A percentile compares a stretch with the other conserved stretches of the same genome.
These are phyloP conservation scores for Sophora flavescens DNA, from an alignment of 306 rosid species.

Conservation along the genomic window DNA sequence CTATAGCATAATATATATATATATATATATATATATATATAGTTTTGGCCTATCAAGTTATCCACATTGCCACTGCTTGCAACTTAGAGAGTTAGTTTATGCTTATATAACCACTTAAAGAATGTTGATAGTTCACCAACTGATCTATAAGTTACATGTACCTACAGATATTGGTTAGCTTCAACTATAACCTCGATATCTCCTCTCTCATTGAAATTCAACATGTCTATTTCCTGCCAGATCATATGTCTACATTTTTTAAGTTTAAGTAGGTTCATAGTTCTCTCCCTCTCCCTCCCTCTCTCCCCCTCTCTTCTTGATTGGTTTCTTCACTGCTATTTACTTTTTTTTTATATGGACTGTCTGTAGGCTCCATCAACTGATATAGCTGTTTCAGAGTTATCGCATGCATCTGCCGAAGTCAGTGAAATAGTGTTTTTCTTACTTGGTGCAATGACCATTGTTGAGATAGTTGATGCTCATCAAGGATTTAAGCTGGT, in stretches of 20 bases:
- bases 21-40: no score
- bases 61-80: not conserved
- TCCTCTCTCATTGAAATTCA: slow-evolving; percentile 12
- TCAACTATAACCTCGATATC: not conserved
- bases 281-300: not conserved
- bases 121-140: not conserved
- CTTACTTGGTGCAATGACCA: slow-evolving; percentile 98
- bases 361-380: slow-evolving; percentile 88
- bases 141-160: not conserved
- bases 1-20: no score
- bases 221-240: slow-evolving; percentile 24
- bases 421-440: slow-evolving; percentile 97
- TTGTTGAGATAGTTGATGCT: slow-evolving; percentile 90
- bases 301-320: not conserved
- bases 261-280: not conserved
- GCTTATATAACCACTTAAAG: not conserved
- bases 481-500: slow-evolving; percentile 99
- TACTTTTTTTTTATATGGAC: slow-evolving; percentile 26
- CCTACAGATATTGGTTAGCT: slow-evolving; percentile 16
- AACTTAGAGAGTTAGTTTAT: not conserved
- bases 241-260: slow-evolving; percentile 9
- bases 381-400: slow-evolving; percentile 88
- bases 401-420: slow-evolving; percentile 88
- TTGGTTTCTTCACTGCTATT: slow-evolving; percentile 25
- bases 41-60: not conserved